phyloP scores from a whole-genome alignment of 495 filamentous ascomycete species.

The Annulohypoxylon moriforme region DNA sequence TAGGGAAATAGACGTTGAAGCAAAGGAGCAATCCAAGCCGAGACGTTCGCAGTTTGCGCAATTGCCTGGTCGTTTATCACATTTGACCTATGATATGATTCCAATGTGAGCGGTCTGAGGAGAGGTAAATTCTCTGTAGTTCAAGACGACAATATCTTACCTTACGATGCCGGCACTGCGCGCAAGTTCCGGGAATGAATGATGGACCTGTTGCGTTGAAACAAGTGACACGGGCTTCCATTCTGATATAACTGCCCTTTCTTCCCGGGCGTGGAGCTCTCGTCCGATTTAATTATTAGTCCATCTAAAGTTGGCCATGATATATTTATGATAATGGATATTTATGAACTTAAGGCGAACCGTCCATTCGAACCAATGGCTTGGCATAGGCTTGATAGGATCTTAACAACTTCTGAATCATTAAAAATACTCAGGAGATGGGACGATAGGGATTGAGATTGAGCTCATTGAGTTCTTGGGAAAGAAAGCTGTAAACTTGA shows the following conservation, averaged over 20 bases:
- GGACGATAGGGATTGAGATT: too few relatives aligned
- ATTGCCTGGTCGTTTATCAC: constrained; percentile 19
- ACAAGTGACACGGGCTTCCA: constrained; percentile 10
- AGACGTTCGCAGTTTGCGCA: constrained; percentile 33
- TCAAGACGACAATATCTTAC: not conserved
- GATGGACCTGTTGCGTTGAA: constrained; percentile 8
- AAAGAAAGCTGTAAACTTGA: too few relatives aligned
- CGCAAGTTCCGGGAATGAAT: constrained; percentile 2
- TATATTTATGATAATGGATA: too few relatives aligned
- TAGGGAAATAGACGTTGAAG: not conserved
- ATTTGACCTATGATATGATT: constrained; percentile 23
- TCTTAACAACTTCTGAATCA: too few relatives aligned
- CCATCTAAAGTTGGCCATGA: too few relatives aligned
- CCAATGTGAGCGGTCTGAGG: constrained; percentile 4
- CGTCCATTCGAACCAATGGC: not conserved
- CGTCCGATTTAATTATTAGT: too few relatives aligned
- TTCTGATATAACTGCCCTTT: not conserved
- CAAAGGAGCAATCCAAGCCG: constrained; percentile 23
- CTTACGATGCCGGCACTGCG: constrained; percentile 21
- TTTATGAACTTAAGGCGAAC: too few relatives aligned
- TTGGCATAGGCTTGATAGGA: too few relatives aligned
- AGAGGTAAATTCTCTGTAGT: not conserved
- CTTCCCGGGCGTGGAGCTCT: not conserved
- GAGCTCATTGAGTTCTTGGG: too few relatives aligned
- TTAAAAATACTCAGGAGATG: too few relatives aligned